Evolutionary conservation across 164 flowering plant species (phyloP).

Genomic region (Nymphaea thermarum): DNA sequence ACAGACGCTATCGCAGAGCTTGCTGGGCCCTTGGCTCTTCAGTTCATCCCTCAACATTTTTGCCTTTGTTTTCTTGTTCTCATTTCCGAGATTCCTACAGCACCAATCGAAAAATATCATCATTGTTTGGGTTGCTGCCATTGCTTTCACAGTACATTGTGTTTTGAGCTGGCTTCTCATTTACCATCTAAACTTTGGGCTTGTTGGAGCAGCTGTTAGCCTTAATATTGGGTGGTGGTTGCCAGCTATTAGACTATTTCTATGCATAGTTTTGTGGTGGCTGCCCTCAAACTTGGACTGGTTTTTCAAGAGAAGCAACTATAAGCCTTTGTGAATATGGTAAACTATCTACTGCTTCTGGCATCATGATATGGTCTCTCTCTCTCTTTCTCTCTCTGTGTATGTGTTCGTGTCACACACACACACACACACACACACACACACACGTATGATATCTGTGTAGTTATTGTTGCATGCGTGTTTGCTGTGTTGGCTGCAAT

Average conservation of each 20-base stretch:
- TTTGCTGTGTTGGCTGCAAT: no score
- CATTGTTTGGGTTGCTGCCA: conserved; percentile 20
- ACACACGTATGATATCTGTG: no score
- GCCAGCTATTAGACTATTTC: conserved; percentile 11
- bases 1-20: conserved; percentile 24
- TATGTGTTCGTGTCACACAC: no score
- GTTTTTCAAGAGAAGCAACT: conserved; percentile 29
- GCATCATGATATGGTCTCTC: conserved; percentile 26
- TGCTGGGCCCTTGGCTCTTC: conserved; percentile 26
- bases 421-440: no score
- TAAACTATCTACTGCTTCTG: conserved; percentile 38
- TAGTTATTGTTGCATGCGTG: neutral
- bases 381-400: conserved; percentile 2
- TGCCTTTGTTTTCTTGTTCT: conserved; percentile 20
- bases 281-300: conserved; percentile 31
- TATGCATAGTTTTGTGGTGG: conserved; percentile 18
- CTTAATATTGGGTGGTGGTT: conserved; percentile 30
- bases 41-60: conserved; percentile 28
- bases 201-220: conserved; percentile 19
- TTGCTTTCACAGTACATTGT: conserved; percentile 12
- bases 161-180: conserved; percentile 25
- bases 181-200: conserved; percentile 11
- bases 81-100: conserved; percentile 31
- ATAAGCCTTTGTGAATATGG: conserved; percentile 29
- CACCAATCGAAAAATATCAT: conserved; percentile 22